A percentile compares a stretch with the other conserved stretches of the same genome.
Conservation (phyloP, 306 rosid genomes). For the Pterocarpus santalinus region DNA sequence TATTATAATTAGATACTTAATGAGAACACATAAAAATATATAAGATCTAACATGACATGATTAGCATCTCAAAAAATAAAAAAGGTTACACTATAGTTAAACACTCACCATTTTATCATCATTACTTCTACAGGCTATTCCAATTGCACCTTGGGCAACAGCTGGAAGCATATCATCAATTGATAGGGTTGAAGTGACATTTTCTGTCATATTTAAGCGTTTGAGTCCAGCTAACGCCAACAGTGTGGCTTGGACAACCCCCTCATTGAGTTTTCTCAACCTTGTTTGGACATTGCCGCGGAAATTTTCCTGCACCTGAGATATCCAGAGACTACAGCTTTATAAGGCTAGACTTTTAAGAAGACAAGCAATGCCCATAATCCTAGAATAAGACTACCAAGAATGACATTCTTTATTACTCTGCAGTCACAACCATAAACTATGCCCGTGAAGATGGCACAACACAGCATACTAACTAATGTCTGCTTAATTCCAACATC, state of each 20-base stretch:
- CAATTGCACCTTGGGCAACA: slow-evolving; percentile 67
- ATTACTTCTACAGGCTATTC: slow-evolving; percentile 59
- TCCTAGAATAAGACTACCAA: slow-evolving; percentile 1
- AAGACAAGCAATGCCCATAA: slow-evolving; percentile 16
- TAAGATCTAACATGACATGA: not conserved
- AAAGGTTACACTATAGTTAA: not conserved
- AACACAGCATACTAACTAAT: not conserved
- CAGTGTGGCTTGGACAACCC: slow-evolving; percentile 94
- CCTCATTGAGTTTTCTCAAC: slow-evolving; percentile 80
- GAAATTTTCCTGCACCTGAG: slow-evolving; percentile 89
- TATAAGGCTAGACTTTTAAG: slow-evolving; percentile 1
- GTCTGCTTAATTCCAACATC: not conserved
- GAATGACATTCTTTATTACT: slow-evolving; percentile 12
- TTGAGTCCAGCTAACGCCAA: slow-evolving; percentile 94
- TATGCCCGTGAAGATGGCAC: slow-evolving; percentile 7
- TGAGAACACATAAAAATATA: not conserved
- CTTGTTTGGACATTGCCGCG: slow-evolving; percentile 98
- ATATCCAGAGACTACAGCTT: slow-evolving; percentile 5
- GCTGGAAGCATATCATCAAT: slow-evolving; percentile 66
- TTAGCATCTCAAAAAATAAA: not conserved
- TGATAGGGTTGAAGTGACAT: slow-evolving; percentile 57
- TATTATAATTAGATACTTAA: not conserved
- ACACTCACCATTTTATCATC: slow-evolving; percentile 79
- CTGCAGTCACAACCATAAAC: not conserved
- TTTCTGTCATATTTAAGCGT: slow-evolving; percentile 72